Conservation (phyloP, 202 grass and related monocot species). For the Thinopyrum obtusiflorum region DNA sequence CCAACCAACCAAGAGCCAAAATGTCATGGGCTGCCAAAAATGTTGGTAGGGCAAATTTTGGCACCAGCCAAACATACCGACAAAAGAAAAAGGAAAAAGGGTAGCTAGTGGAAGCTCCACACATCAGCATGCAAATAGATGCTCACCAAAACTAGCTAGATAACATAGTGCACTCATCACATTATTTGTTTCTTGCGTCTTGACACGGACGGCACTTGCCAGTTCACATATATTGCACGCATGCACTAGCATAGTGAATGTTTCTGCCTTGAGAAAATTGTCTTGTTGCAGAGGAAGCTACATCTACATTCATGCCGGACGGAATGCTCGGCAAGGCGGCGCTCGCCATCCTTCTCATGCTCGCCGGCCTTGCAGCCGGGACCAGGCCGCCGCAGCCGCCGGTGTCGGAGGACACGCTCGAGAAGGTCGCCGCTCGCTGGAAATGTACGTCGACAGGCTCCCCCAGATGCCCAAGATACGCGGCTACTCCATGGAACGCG, state of each 20-base stretch:
- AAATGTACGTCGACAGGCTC: slow-evolving; percentile 64
- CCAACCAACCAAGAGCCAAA: too few species aligned
- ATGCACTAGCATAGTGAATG: neutral
- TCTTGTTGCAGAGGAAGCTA: neutral
- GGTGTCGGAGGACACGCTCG: slow-evolving; percentile 28
- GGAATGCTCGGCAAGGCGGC: slow-evolving; percentile 13
- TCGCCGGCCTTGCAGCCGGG: neutral
- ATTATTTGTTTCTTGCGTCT: neutral
- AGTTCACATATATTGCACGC: neutral
- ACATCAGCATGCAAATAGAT: neutral
- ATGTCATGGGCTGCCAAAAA: too few species aligned
- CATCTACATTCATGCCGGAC: neutral
- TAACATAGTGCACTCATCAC: neutral
- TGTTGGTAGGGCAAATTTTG: too few species aligned
- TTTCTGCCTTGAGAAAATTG: neutral
- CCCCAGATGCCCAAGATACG: slow-evolving; percentile 55
- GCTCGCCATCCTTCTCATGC: slow-evolving; percentile 16
- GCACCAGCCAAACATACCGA: too few species aligned
- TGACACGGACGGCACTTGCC: neutral
- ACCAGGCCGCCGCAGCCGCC: slow-evolving; percentile 8
- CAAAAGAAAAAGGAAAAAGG: neutral
- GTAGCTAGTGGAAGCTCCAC: slow-evolving; percentile 31
- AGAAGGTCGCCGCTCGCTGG: slow-evolving; percentile 46
- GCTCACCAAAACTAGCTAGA: neutral
- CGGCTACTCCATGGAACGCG: slow-evolving; percentile 45